Evolutionary conservation across 1,284 basidiomycete genomes (phyloP).

Genomic region (Cutaneotrichosporon sp.): DNA sequence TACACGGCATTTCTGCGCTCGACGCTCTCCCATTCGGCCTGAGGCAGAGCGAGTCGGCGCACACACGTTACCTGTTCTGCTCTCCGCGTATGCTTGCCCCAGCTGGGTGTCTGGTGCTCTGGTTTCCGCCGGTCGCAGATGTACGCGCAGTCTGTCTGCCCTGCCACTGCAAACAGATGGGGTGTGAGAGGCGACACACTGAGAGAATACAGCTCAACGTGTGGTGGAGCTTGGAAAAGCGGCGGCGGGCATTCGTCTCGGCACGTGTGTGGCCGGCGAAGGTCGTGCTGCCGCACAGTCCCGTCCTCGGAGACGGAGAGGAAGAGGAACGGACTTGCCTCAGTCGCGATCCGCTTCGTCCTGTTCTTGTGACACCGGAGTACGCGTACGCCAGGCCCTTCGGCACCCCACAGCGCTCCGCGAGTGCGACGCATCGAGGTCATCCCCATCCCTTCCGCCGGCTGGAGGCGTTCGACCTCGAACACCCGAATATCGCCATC

Average conservation of each 20-base stretch:
- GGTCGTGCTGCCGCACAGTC: slow-evolving; percentile 80
- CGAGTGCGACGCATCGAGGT: slow-evolving; percentile 11
- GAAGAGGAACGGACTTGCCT: slow-evolving; percentile 78
- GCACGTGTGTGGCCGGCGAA: slow-evolving; percentile 59
- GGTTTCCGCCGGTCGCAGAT: slow-evolving; percentile 83
- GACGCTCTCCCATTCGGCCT: slow-evolving; percentile 45
- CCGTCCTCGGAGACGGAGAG: slow-evolving; percentile 78
- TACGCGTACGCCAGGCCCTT: slow-evolving; percentile 54
- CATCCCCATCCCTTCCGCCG: slow-evolving; percentile 43
- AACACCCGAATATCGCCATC: slow-evolving; percentile 78
- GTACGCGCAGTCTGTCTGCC: slow-evolving; percentile 64
- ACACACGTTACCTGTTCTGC: slow-evolving; percentile 67
- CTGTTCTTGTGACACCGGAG: slow-evolving; percentile 64
- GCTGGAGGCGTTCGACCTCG: slow-evolving; percentile 63
- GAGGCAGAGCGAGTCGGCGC: slow-evolving; percentile 69
- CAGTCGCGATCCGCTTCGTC: slow-evolving; percentile 78
- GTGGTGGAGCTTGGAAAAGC: slow-evolving; percentile 45
- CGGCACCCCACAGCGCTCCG: slow-evolving; percentile 33
- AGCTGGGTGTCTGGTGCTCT: slow-evolving; percentile 66
- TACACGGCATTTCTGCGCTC: slow-evolving; percentile 37
- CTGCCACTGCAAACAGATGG: slow-evolving; percentile 57
- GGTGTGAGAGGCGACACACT: slow-evolving; percentile 54
- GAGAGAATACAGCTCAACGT: slow-evolving; percentile 55
- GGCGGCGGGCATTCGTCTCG: slow-evolving; percentile 46
- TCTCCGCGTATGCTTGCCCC: slow-evolving; percentile 61